phyloP scores from a whole-genome alignment of 1,284 basidiomycete genomes.

The Rhodotorula sp. region DNA sequence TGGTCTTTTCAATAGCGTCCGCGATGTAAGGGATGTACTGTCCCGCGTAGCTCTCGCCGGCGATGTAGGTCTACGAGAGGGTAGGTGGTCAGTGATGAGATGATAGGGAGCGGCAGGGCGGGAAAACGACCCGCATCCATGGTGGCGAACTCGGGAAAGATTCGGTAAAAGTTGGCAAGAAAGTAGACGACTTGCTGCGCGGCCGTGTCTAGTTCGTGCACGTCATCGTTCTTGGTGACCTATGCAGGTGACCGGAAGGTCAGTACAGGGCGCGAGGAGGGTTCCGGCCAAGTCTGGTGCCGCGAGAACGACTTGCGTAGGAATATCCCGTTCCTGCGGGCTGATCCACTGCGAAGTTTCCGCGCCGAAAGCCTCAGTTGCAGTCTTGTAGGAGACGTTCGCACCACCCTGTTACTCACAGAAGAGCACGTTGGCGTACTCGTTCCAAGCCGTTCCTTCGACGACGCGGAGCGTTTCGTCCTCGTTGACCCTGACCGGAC shows the following conservation, averaged over 20 bases:
- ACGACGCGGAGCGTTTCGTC: slow-evolving; percentile 65
- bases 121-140: slow-evolving; percentile 66
- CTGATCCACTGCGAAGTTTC: slow-evolving; percentile 72
- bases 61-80: slow-evolving; percentile 73
- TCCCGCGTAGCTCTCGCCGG: slow-evolving; percentile 94
- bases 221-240: slow-evolving; percentile 74
- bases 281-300: no score
- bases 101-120: neutral
- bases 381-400: no score
- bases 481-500: slow-evolving; percentile 63
- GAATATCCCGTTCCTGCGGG: slow-evolving; percentile 94
- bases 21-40: slow-evolving; percentile 94
- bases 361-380: neutral
- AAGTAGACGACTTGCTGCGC: slow-evolving; percentile 79
- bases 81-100: neutral
- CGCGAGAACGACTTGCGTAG: slow-evolving; percentile 57
- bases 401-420: slow-evolving; percentile 57
- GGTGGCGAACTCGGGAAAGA: slow-evolving; percentile 82
- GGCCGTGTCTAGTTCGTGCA: slow-evolving; percentile 73
- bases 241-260: slow-evolving; percentile 48
- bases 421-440: slow-evolving; percentile 93
- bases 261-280: neutral
- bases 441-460: slow-evolving; percentile 89
- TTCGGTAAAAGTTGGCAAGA: slow-evolving; percentile 76
- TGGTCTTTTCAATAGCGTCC: slow-evolving; percentile 53